phyloP scores from a whole-genome alignment of 306 rosid genomes.

The Quercus engelmannii region DNA sequence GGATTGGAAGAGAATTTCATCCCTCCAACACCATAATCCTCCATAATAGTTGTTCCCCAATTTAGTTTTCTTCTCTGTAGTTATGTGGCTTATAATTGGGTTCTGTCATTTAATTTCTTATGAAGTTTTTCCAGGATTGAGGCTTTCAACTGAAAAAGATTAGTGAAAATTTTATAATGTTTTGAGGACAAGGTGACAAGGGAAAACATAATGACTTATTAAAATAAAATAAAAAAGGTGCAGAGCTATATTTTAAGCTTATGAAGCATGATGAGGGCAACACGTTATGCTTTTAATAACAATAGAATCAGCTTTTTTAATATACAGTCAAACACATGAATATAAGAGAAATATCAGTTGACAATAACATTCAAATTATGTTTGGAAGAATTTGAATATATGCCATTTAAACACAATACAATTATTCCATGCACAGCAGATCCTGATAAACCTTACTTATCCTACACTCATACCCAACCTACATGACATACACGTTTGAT shows the following conservation, averaged over 20 bases:
- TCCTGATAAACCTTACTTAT: background rate
- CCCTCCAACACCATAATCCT: background rate
- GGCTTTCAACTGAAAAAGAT: conserved; percentile 1
- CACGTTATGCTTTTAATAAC: background rate
- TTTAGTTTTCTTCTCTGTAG: conserved; percentile 15
- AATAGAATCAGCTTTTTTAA: too few species aligned
- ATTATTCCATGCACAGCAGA: background rate
- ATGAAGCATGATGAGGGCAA: background rate
- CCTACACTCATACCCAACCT: background rate
- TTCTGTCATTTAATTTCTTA: conserved; percentile 1
- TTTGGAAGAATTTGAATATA: background rate
- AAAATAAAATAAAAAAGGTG: background rate
- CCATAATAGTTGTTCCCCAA: background rate
- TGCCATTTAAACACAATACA: background rate
- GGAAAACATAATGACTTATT: background rate
- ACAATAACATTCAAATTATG: background rate
- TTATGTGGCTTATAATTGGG: conserved; percentile 10
- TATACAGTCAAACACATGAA: too few species aligned
- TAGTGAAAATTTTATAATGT: background rate
- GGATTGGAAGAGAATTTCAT: too few species aligned
- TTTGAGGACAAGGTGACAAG: background rate
- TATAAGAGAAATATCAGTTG: too few species aligned
- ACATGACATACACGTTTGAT: background rate
- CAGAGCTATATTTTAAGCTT: background rate
- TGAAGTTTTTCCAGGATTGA: conserved; percentile 7